A percentile compares a stretch with the other conserved stretches of the same genome.
Evolutionary conservation across 2,329 filamentous ascomycete species (phyloP).

Genomic region (Gnomoniopsis smithogilvyi): DNA sequence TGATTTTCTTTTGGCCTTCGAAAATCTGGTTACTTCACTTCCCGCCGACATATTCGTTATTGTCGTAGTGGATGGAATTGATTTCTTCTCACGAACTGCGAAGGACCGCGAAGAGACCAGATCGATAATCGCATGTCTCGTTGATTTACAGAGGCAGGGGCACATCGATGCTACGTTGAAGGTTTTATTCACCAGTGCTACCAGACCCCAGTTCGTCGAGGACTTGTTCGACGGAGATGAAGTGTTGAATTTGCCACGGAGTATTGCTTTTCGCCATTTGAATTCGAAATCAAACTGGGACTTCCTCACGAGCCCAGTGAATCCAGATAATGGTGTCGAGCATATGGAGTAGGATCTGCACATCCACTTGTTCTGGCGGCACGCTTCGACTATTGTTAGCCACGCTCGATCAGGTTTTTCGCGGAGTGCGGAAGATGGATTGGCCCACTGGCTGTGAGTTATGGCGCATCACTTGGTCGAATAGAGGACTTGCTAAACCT

Average conservation of each 20-base stretch:
- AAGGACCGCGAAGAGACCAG: neutral
- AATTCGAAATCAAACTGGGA: neutral
- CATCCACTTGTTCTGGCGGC: too few relatives aligned
- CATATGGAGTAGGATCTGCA: too few relatives aligned
- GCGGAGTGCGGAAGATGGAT: too few relatives aligned
- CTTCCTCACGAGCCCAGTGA: too few relatives aligned
- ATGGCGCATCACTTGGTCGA: too few relatives aligned
- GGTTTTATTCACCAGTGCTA: neutral
- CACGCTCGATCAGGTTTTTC: too few relatives aligned
- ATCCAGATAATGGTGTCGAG: too few relatives aligned
- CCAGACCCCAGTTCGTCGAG: neutral
- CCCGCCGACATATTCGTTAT: neutral
- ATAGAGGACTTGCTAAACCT: too few relatives aligned
- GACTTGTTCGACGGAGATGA: neutral
- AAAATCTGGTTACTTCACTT: neutral
- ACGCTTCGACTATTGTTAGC: too few relatives aligned
- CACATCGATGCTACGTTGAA: neutral
- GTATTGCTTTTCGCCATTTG: neutral
- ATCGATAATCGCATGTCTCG: neutral
- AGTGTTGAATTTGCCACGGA: neutral
- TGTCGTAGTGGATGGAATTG: neutral
- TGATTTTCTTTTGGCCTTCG: neutral
- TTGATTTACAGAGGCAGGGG: neutral
- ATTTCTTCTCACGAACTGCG: neutral
- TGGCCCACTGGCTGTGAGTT: too few relatives aligned